These are phyloP conservation scores for Talaromyces sp. DNA, from an alignment of 2,329 filamentous ascomycete genomes.

Conservation along the genomic window DNA sequence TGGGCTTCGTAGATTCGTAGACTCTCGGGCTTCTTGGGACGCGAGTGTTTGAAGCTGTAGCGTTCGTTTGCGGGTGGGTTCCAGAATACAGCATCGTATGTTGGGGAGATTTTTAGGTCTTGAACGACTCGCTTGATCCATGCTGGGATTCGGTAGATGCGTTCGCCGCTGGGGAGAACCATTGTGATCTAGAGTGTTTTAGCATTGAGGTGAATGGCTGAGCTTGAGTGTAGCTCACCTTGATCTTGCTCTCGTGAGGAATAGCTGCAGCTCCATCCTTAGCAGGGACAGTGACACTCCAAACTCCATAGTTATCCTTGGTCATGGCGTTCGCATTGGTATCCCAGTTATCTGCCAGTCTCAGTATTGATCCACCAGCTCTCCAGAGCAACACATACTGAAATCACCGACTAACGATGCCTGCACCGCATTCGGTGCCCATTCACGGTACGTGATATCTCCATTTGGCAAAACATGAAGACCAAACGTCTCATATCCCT, in stretches of 20 bases:
- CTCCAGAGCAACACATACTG: conserved; percentile 60
- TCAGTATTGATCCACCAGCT: conserved; percentile 27
- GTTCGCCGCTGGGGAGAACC: conserved; percentile 74
- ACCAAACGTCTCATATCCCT: conserved; percentile 87
- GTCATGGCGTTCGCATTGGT: conserved; percentile 82
- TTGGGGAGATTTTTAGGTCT: conserved; percentile 83
- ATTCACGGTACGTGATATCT: conserved; percentile 90
- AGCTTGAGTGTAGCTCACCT: conserved; percentile 59
- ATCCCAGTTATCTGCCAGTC: conserved; percentile 76
- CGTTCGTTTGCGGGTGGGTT: conserved; percentile 77
- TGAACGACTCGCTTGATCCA: conserved; percentile 99
- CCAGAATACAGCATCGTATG: conserved; percentile 96
- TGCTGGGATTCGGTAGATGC: conserved; percentile 84
- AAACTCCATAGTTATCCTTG: conserved; percentile 82
- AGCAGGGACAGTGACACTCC: conserved; percentile 76
- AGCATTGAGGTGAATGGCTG: too few species aligned
- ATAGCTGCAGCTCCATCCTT: conserved; percentile 76
- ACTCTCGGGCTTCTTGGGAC: conserved; percentile 81
- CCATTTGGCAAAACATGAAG: conserved; percentile 80
- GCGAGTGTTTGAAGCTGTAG: conserved; percentile 81
- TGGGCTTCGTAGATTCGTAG: conserved; percentile 98
- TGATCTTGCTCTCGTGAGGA: conserved; percentile 91
- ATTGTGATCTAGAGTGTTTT: conserved; percentile 91
- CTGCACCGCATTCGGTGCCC: conserved; percentile 85
- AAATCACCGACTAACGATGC: conserved; percentile 93